These are phyloP conservation scores for Septoria petroselini DNA, from an alignment of 2,329 filamentous ascomycete species.

Conservation along the genomic window DNA sequence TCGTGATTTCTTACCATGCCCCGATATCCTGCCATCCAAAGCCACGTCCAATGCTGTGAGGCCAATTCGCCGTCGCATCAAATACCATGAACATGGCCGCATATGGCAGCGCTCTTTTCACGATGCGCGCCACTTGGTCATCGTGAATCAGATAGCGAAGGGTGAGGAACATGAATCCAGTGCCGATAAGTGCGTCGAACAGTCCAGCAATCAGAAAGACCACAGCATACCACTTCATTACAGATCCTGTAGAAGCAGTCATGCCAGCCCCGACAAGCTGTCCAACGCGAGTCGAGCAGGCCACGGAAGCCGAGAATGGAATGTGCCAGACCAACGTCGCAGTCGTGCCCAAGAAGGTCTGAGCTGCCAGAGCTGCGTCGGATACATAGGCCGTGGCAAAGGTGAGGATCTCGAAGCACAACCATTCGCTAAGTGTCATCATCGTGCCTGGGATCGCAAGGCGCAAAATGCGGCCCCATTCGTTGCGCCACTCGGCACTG, in stretches of 20 bases:
- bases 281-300: constrained; percentile 41
- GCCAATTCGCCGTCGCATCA: constrained; percentile 40
- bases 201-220: constrained; percentile 39
- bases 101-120: constrained; percentile 37
- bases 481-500: constrained; percentile 31
- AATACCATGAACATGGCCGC: constrained; percentile 41
- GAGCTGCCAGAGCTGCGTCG: constrained; percentile 29
- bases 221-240: constrained; percentile 33
- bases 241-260: constrained; percentile 36
- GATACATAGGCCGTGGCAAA: constrained; percentile 37
- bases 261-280: constrained; percentile 42
- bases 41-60: constrained; percentile 40
- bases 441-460: constrained; percentile 29
- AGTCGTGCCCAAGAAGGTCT: constrained; percentile 22
- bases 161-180: constrained; percentile 34
- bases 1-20: constrained; percentile 35
- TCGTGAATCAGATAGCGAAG: constrained; percentile 39
- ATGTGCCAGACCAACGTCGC: constrained; percentile 42
- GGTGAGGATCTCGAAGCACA: constrained; percentile 33
- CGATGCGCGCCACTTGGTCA: constrained; percentile 37
- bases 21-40: constrained; percentile 42
- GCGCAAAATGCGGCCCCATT: constrained; percentile 38
- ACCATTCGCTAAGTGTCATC: constrained; percentile 32
- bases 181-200: constrained; percentile 37
- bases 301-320: constrained; percentile 42